Base-by-base conservation (phyloP, 2,329 filamentous ascomycete species). In the Arthrobotrys sinensis region DNA sequence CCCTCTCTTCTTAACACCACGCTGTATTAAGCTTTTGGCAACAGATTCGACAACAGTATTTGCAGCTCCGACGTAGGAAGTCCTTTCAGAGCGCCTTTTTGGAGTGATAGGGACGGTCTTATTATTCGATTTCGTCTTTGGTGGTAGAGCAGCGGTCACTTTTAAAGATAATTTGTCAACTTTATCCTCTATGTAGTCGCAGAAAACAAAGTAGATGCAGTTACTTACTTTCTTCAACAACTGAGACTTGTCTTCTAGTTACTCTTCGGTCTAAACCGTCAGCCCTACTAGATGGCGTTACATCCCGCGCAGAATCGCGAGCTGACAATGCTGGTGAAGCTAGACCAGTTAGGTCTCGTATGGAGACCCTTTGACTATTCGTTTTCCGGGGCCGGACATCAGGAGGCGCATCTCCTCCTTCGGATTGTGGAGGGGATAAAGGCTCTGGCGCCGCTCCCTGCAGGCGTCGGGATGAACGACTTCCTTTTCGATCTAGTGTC, bases 401-500 rank as follows among this genome's bases (percentile, higher is more conserved):
- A 3, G 14, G 4, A 3, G 48, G 14, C 4, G 36, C 12, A 16
- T 46, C 34, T 7, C 28, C 53, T 12, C 3, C n/a, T 21, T 69
- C 64, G 7, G 72, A 69, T 6, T 21, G 52, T 2, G 64, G 72
- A n/a, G 72, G 64, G 1, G 72, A 69, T 14, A 21, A 46, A 1
- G 64, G 53, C n/a, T 46, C 45, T 1, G 64, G 72, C 5, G 21
- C n/a, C 19, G 16, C 53, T 14, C 46, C 55, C 28, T 62, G 45
- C 1, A 76, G 46, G 14, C 72, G 46, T 11, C 72, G 57, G 0
- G 64, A 76, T 4, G 72, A 76, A 46, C 72, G 72, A 14, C 55
- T 64, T 14, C 52, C 36, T 32, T 52, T 55, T 28, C 36, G 24
- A n/a, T 64, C 72, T 6, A n/a, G 0, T 7, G 38, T 12, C 72